Base-by-base conservation (phyloP, 352 stramenopile genomes). In the Phytopythium boreale region DNA sequence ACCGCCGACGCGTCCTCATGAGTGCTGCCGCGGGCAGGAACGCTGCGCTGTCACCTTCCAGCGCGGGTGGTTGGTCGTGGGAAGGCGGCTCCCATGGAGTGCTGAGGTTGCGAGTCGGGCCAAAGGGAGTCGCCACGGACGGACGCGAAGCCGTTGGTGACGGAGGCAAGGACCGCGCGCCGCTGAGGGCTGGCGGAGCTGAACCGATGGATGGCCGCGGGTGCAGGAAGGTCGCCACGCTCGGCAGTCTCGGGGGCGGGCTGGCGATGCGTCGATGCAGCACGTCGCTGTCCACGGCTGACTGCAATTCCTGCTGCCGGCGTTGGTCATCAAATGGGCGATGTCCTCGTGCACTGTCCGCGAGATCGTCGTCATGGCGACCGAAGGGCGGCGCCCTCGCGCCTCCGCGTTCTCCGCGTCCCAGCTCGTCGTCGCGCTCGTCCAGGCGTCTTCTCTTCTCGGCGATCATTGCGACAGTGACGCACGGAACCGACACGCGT, bases 401-500 rank as follows among this genome's bases (percentile, higher is more conserved):
- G 14, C 14, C 50, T 8, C 12, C 49, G 2, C 22, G 4, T 7
- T 12, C 17, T 57, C 50, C 24, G 2, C 20, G 14, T 17, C 6
- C 50, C 24, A 17, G 17, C 14, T 27, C 27, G 50, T 37, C 50
- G 26, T 26, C 50, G 10, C 6, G 34, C 5, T 41, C 50, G 27
- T 14, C 24, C 43, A 49, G 43, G 27, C 50, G 50, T 19, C 27
- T 41, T 57, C 50, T 57, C 50, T 57, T 57, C 50, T 57, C 50
- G 27, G 50, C 27, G 26, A 57, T 27, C 50, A 57, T 57, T 57
- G 27, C 27, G 12, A 56, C 27, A 34, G 37, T 57, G 50, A 26
- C 43, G 20, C 43, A 22, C 39, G 14, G 49, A 7, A 39, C 34
- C 34, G 26, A 43, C 29, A 4, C 5, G 19, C 49, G 49, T 24